Base-by-base conservation (phyloP, 1,284 basidiomycete genomes). In the Apiotrichum laibachii region DNA sequence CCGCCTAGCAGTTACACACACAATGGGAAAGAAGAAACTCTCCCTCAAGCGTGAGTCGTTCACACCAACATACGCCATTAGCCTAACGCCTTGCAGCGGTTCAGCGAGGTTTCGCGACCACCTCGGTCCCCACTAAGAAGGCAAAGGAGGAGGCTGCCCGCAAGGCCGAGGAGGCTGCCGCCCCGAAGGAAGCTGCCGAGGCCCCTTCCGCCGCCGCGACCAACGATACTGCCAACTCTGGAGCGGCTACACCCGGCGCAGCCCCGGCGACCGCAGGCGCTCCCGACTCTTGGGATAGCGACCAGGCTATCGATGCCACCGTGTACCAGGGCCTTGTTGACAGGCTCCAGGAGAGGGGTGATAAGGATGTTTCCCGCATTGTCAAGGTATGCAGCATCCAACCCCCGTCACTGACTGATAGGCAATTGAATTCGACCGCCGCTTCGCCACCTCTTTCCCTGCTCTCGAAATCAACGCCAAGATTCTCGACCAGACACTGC, bases 1-100 rank as follows among this genome's bases (percentile, higher is more conserved):
- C 18, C 26, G 9, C 19, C 42, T 9, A 43, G 18, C 19, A 9
- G 42, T n/a, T 10, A 45, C 13, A 52, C 31, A 89, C 89, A 15
- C 53, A 21, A 89, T 90, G 88, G 83, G 86, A 53, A 93, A 93
- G 82, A 93, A 91, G 82, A 92, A 90, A 79, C 84, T 85, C 1
- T 86, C 89, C 66, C 72, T 90, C 68, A 92, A 90, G 77, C 86
- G 88, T 59, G 80, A 88, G 60, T 83, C 73, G 82, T 40, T 26
- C 37, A 46, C 21, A 5, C 21, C 44, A 26, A 46, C 8, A 19
- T 86, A 47, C 5, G 7, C 7, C 37, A 18, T 12, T 9, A 16
- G 15, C 34, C 34, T 42, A 16, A 35, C 8, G 33, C 15, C 16
- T 12, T 49, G 13, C 61, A 72, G 71, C 77, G 26, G 72, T 76